These are phyloP conservation scores for Populus hybrid DNA, from an alignment of 441 rosid species.

Conservation along the genomic window DNA sequence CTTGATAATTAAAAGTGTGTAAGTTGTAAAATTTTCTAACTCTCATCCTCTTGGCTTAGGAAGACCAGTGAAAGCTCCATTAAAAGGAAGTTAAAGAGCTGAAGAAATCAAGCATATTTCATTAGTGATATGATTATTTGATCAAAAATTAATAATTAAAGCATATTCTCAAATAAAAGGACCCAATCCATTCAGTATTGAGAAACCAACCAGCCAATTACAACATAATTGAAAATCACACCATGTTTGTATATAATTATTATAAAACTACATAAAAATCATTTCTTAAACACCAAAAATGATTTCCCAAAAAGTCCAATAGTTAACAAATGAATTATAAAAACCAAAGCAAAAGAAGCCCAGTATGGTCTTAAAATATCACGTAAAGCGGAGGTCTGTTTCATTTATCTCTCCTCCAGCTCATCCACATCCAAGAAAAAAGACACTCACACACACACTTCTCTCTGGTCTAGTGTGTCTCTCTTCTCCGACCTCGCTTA, in stretches of 20 bases:
- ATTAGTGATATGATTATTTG: neutral
- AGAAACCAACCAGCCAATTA: neutral
- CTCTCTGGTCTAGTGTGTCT: neutral
- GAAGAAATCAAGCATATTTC: conserved; percentile 24
- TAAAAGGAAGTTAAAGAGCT: conserved; percentile 82
- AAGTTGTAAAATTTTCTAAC: conserved; percentile 89
- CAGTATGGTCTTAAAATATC: neutral
- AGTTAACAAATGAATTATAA: neutral
- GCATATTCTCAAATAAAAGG: neutral
- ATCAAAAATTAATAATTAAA: too few relatives aligned
- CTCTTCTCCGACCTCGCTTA: neutral
- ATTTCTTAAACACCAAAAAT: neutral
- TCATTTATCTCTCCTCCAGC: too few relatives aligned
- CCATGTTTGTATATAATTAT: neutral
- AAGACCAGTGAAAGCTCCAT: conserved; percentile 71
- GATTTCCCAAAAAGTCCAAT: neutral
- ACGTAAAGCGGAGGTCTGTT: neutral
- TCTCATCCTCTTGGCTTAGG: conserved; percentile 97
- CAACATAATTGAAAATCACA: conserved; percentile 1
- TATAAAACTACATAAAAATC: neutral
- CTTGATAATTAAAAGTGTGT: conserved; percentile 86
- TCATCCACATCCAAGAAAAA: neutral
- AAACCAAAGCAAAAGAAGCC: neutral
- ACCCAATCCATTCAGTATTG: neutral
- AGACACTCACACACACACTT: too few relatives aligned